These are phyloP conservation scores for Blastocystis sp. DNA, from an alignment of 352 stramenopile genomes.

Conservation along the genomic window DNA sequence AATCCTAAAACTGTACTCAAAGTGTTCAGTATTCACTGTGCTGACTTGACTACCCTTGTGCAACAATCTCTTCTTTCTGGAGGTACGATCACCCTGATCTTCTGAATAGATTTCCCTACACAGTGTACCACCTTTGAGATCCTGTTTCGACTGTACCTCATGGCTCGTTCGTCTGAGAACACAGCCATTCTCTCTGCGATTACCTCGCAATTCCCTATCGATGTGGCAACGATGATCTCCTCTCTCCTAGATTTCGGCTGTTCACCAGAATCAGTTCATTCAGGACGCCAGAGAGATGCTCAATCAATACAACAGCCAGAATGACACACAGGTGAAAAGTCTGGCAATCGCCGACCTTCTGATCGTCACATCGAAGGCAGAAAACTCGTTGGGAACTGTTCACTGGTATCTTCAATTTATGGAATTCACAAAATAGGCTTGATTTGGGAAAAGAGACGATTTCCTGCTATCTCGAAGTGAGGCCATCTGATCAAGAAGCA, in stretches of 20 bases:
- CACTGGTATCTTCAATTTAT: neutral
- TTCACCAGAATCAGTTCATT: conserved; percentile 7
- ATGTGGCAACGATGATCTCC: neutral
- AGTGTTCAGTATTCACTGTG: neutral
- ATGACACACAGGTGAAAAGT: neutral
- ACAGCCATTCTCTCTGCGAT: neutral
- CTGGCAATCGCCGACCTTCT: neutral
- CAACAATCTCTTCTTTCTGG: neutral
- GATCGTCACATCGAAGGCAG: neutral
- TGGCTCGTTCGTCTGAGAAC: neutral
- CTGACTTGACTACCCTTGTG: neutral
- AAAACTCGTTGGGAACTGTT: neutral
- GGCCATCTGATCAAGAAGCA: neutral
- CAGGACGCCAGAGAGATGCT: neutral
- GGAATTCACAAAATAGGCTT: neutral
- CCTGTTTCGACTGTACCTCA: conserved; percentile 4
- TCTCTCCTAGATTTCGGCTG: neutral
- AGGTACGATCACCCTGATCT: neutral
- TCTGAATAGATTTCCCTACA: conserved; percentile 13
- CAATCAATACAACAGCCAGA: conserved; percentile 4
- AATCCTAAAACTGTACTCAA: conserved; percentile 33
- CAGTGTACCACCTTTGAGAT: conserved; percentile 41
- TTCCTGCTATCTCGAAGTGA: conserved; percentile 12
- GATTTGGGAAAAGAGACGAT: conserved; percentile 44
- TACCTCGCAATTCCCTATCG: neutral